Percentiles rank a stretch among this genome's conserved stretches.
Evolutionary conservation across 108 stramenopile species (phyloP).

Genomic region (Epithemia pelagica): DNA sequence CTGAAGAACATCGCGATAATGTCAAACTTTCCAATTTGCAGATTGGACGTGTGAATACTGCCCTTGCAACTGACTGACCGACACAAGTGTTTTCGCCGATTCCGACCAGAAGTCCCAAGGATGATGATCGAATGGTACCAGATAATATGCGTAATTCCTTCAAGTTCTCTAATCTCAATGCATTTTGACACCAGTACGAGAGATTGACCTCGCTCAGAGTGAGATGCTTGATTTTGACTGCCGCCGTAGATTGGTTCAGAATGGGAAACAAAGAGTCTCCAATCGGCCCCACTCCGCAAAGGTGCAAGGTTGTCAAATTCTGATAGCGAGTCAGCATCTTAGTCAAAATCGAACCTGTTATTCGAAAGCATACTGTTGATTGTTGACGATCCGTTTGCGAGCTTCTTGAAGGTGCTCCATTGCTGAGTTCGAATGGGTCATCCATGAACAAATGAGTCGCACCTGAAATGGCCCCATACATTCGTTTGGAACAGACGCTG

Average conservation of each 20-base stretch:
- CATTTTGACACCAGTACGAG: slow-evolving; percentile 13
- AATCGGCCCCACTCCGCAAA: slow-evolving; percentile 5
- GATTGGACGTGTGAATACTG: background rate
- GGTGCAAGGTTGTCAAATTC: slow-evolving; percentile 10
- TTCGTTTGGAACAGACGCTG: background rate
- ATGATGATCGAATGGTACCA: background rate
- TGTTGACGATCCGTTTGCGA: too few relatives aligned
- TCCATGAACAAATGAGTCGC: slow-evolving; percentile 9
- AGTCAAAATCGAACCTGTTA: background rate
- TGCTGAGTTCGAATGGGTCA: background rate
- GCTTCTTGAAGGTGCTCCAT: background rate
- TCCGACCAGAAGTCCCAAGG: background rate
- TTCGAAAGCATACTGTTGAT: background rate
- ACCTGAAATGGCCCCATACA: background rate
- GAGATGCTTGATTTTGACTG: background rate
- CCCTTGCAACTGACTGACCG: background rate
- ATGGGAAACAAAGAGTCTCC: slow-evolving; percentile 20
- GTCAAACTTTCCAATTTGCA: slow-evolving; percentile 2
- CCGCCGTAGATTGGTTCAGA: slow-evolving; percentile 11
- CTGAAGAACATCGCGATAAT: slow-evolving; percentile 9
- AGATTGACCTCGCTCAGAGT: slow-evolving; percentile 6
- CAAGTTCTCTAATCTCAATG: slow-evolving; percentile 3
- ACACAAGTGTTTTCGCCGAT: background rate
- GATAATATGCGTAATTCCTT: background rate
- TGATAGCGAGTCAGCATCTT: slow-evolving; percentile 6